Conservation (phyloP, 768 basidiomycete genomes). For the Pleurotus citrinopileatus region DNA sequence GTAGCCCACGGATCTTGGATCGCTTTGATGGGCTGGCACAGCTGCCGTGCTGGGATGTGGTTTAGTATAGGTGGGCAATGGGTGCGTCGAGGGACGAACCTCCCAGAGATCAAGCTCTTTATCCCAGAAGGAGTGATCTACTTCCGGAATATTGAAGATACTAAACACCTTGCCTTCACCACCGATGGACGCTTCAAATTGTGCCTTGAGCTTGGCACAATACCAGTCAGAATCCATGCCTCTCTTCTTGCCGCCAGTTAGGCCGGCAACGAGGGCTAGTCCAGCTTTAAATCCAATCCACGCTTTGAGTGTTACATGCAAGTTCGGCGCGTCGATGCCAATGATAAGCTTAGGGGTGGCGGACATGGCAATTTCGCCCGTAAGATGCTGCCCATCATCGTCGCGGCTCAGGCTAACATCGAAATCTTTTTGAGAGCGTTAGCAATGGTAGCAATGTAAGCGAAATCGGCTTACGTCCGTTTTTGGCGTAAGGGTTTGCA, state of each 20-base stretch:
- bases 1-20: neutral
- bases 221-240: neutral
- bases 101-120: conserved; percentile 2
- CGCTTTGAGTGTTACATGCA: neutral
- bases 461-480: neutral
- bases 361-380: conserved; percentile 1
- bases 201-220: neutral
- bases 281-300: neutral
- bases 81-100: neutral
- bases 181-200: neutral
- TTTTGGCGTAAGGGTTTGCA: neutral
- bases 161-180: neutral
- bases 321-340: neutral
- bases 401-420: neutral
- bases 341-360: neutral
- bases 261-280: neutral
- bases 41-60: neutral
- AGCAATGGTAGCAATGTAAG: neutral
- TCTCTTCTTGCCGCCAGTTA: neutral
- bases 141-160: neutral
- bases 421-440: neutral
- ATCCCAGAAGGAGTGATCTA: neutral
- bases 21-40: neutral
- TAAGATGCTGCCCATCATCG: neutral
- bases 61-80: too few relatives aligned